Base-by-base conservation (phyloP, 2,329 filamentous ascomycete species). In the Talaromyces sp. region DNA sequence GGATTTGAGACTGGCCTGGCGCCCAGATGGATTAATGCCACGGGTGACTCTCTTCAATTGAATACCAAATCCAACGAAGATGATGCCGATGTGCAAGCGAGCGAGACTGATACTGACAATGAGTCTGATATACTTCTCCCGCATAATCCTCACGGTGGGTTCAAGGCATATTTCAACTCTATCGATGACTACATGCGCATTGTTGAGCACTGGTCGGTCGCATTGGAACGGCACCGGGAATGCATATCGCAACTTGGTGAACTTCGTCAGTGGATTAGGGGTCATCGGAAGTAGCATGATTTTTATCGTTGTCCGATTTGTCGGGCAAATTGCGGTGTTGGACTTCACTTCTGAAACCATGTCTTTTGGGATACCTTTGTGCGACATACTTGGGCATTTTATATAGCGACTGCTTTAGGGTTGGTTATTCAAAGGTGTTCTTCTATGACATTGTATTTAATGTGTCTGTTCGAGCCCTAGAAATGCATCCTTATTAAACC, bases 11-110 rank as follows among this genome's bases (percentile, higher is more conserved):
- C 73, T 22, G 81, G 75, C 31, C 82, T 79, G 66, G 76, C 75
- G 0, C 75, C 76, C 3, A 76, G 76, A 59, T 88, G 85, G 81
- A 80, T 87, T 41, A 80, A 80, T 41, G 81, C 83, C 2, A 76
- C 81, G 8, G 85, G 85, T 4, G 84, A 86, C 66, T 76, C 76
- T 1, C 59, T 70, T 2, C 71, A 73, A 45, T 64, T 80, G 3
- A 73, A 73, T 19, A 68, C 78, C 4, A 68, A 73, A 22, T 69
- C 65, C 13, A 56, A 52, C 5, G 41, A 43, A 5, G 62, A 62
- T n/a, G 50, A 57, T 49, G 16, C 33, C 14, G 50, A 41, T 16
- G 56, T 33, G 16, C 45, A 45, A n/a, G 16, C 19, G 71, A 71
- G 9, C 31, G 74, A 33, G 72, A 68, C 66, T n/a, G 68, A 69